Evolutionary conservation across 2,329 filamentous ascomycete genomes (phyloP).

Genomic region (Simplicillium sp.): DNA sequence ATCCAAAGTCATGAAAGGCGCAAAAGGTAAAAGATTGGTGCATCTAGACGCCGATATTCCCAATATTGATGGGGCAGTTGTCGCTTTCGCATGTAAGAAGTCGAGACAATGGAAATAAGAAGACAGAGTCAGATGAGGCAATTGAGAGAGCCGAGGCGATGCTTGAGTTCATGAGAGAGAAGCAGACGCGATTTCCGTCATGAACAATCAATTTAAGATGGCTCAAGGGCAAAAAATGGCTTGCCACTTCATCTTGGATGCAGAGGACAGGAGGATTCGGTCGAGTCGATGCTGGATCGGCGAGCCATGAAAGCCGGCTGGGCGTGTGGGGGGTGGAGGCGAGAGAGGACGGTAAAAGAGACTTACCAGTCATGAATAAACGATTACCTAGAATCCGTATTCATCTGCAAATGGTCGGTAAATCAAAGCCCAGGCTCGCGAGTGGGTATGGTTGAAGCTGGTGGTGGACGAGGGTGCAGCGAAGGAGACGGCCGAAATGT

Average conservation of each 20-base stretch:
- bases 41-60: too few species aligned
- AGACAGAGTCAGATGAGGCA: too few species aligned
- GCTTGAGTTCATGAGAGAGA: too few species aligned
- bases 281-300: conserved; percentile 24
- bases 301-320: conserved; percentile 20
- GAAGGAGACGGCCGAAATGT: conserved; percentile 22
- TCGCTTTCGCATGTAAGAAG: background rate
- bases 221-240: too few species aligned
- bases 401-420: conserved; percentile 22
- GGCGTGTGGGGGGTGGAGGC: conserved; percentile 14
- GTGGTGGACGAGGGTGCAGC: conserved; percentile 18
- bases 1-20: too few species aligned
- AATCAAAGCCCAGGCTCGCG: conserved; percentile 8
- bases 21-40: too few species aligned
- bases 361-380: conserved; percentile 45
- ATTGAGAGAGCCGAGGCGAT: too few species aligned
- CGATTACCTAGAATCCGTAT: conserved; percentile 13
- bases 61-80: background rate
- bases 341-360: conserved; percentile 9
- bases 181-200: too few species aligned
- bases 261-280: conserved; percentile 1
- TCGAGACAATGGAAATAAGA: background rate
- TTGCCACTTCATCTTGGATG: too few species aligned
- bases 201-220: too few species aligned
- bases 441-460: conserved; percentile 4